Percentiles rank a stretch among this genome's conserved stretches.
These are phyloP conservation scores for Metarhizium sp. DNA, from an alignment of 2,329 filamentous ascomycete genomes.

Conservation along the genomic window DNA sequence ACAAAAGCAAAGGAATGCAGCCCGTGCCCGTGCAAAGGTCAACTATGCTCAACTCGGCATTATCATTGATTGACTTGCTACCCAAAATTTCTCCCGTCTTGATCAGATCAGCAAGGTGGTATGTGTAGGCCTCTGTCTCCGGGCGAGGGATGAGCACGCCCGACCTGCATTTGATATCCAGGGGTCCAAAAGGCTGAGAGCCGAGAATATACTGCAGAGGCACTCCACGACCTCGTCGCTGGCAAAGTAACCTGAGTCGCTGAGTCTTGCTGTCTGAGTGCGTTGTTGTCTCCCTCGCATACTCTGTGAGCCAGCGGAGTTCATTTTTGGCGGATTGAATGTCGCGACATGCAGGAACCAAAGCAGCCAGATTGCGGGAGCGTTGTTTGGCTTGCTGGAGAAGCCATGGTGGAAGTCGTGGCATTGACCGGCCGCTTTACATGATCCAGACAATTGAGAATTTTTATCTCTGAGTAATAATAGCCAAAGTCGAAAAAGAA, in stretches of 20 bases:
- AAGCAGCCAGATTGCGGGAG: conserved; percentile 45
- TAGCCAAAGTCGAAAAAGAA: background rate
- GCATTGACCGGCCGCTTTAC: conserved; percentile 34
- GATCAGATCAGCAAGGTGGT: conserved; percentile 41
- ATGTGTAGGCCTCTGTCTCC: conserved; percentile 63
- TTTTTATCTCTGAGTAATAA: background rate
- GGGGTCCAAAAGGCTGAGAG: conserved; percentile 74
- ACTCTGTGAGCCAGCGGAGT: conserved; percentile 62
- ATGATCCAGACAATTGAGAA: background rate
- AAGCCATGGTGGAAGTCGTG: conserved; percentile 51
- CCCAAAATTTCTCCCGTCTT: conserved; percentile 12
- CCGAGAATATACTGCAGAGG: conserved; percentile 88
- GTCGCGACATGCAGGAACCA: conserved; percentile 56
- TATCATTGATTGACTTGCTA: conserved; percentile 2
- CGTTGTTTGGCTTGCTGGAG: conserved; percentile 43
- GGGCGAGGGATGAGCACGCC: conserved; percentile 81
- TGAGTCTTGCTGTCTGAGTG: conserved; percentile 5
- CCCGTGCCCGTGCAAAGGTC: conserved; percentile 90
- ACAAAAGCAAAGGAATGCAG: conserved; percentile 74
- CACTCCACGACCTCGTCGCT: conserved; percentile 47
- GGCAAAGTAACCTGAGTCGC: conserved; percentile 33
- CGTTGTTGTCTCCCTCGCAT: conserved; percentile 31
- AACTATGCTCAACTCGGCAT: conserved; percentile 48
- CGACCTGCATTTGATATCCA: conserved; percentile 67
- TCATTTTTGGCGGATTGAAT: conserved; percentile 57